Conservation (phyloP, 805 yeast species). For the Spathaspora gorwiae region DNA sequence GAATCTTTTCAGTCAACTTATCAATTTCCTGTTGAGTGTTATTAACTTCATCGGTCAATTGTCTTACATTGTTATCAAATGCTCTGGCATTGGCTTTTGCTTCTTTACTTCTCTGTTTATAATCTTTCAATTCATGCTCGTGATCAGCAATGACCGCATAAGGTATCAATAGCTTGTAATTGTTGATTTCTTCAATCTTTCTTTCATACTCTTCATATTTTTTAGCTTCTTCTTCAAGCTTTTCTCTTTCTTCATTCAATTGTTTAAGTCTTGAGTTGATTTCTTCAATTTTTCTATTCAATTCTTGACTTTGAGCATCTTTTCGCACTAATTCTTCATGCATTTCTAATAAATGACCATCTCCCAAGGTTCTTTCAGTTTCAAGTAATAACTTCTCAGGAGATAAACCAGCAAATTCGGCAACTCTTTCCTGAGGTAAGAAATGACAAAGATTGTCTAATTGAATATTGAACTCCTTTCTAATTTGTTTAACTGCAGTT, state of each 20-base stretch:
- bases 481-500: slow-evolving; percentile 37
- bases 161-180: slow-evolving; percentile 37
- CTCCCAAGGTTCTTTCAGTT: slow-evolving; percentile 76
- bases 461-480: slow-evolving; percentile 64
- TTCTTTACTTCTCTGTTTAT: slow-evolving; percentile 31
- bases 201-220: slow-evolving; percentile 42
- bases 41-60: slow-evolving; percentile 15
- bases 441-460: slow-evolving; percentile 91
- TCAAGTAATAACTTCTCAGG: slow-evolving; percentile 71
- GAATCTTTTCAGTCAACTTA: not conserved
- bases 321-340: slow-evolving; percentile 55
- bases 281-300: slow-evolving; percentile 22
- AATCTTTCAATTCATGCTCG: slow-evolving; percentile 24
- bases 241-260: slow-evolving; percentile 33
- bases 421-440: slow-evolving; percentile 91
- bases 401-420: slow-evolving; percentile 79
- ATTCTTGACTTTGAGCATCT: slow-evolving; percentile 37
- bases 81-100: slow-evolving; percentile 28
- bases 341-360: slow-evolving; percentile 48
- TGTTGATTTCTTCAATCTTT: slow-evolving; percentile 35
- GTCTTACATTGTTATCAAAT: slow-evolving; percentile 19
- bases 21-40: not conserved
- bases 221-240: slow-evolving; percentile 43
- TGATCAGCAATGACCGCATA: slow-evolving; percentile 38
- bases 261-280: slow-evolving; percentile 24